Evolutionary conservation across 306 rosid genomes (phyloP).

Genomic region (Casuarina glauca): DNA sequence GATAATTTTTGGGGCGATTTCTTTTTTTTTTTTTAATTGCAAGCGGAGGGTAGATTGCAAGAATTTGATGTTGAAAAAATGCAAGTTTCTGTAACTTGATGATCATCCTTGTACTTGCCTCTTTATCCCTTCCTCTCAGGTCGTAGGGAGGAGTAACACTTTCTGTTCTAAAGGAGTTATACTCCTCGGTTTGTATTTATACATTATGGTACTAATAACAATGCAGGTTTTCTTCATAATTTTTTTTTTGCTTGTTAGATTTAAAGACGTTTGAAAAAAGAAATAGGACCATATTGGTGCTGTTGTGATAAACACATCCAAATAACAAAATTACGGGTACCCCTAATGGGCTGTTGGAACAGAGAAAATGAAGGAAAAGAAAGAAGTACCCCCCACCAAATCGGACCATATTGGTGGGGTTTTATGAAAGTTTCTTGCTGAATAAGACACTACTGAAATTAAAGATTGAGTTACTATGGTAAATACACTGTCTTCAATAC

Average conservation of each 20-base stretch:
- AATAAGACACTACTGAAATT: neutral
- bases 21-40: neutral
- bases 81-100: neutral
- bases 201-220: neutral
- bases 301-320: neutral
- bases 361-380: neutral
- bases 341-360: neutral
- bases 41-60: neutral
- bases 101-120: slow-evolving; percentile 1
- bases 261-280: neutral
- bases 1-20: neutral
- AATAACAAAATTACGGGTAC: neutral
- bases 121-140: neutral
- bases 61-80: neutral
- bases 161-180: neutral
- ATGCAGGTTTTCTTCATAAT: neutral
- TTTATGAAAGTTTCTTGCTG: neutral
- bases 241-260: neutral
- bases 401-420: neutral
- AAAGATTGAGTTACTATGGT: neutral
- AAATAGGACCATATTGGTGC: neutral
- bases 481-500: neutral
- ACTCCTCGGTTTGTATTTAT: neutral
- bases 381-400: neutral
- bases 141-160: neutral